A percentile compares a stretch with the other conserved stretches of the same genome.
Conservation (phyloP, 192 early-diverging fungal species). For the Coemansia sp. region DNA sequence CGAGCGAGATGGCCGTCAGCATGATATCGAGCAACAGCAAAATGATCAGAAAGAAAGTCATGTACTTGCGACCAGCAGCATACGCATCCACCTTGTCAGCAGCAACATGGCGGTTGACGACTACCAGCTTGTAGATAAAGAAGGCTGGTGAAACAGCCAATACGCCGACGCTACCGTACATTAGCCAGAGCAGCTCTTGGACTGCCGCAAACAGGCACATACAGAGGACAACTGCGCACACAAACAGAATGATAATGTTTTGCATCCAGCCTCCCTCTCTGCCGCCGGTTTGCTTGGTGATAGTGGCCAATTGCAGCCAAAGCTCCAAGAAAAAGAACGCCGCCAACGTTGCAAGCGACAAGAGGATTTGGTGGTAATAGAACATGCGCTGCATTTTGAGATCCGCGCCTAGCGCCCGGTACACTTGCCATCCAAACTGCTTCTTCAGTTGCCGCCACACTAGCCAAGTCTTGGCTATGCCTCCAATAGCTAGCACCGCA, state of each 20-base stretch:
- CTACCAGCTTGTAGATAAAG: conserved; percentile 48
- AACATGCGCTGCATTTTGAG: conserved; percentile 55
- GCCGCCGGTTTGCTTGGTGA: conserved; percentile 40
- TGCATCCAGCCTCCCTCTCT: conserved; percentile 19
- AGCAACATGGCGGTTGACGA: conserved; percentile 9
- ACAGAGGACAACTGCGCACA: conserved; percentile 17
- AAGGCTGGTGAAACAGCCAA: conserved; percentile 20
- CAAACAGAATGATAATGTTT: conserved; percentile 11
- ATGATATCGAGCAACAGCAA: conserved; percentile 27
- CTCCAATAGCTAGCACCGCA: conserved; percentile 18
- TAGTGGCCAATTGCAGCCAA: conserved; percentile 56
- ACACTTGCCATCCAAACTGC: conserved; percentile 56
- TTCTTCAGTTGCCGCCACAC: conserved; percentile 38
- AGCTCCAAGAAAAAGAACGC: conserved; percentile 43
- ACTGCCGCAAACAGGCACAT: conserved; percentile 33
- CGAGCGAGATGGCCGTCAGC: conserved; percentile 7
- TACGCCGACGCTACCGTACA: conserved; percentile 27
- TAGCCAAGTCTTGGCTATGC: conserved; percentile 25
- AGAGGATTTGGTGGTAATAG: conserved; percentile 34
- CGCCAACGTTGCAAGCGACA: conserved; percentile 33
- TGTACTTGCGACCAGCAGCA: conserved; percentile 18
- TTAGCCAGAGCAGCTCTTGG: conserved; percentile 38
- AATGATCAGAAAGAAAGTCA: conserved; percentile 24
- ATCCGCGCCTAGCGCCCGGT: conserved; percentile 51
- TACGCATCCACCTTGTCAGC: not conserved